These are phyloP conservation scores for Cornus kousa DNA, from an alignment of 148 eudicot genomes.

Conservation along the genomic window DNA sequence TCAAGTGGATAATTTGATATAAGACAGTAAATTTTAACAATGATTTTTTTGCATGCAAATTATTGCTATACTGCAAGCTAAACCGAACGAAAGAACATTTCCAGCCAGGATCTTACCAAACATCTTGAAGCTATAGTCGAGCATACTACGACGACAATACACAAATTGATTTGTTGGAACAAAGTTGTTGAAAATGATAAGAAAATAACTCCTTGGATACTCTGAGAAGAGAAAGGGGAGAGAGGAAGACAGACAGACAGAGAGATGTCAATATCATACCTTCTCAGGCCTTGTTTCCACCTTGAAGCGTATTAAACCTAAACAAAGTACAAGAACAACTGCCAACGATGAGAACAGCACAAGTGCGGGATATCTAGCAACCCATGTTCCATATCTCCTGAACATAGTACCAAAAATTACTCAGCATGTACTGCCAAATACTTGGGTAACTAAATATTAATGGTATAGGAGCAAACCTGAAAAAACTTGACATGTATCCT, in stretches of 20 bases:
- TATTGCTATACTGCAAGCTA: background rate
- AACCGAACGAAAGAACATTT: background rate
- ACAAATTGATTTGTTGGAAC: background rate
- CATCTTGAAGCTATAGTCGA: background rate
- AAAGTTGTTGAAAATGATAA: background rate
- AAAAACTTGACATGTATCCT: constrained; percentile 51
- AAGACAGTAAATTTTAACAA: background rate
- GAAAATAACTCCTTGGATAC: background rate
- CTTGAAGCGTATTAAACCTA: constrained; percentile 57
- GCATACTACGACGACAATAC: background rate
- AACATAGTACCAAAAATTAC: constrained; percentile 7
- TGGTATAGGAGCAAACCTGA: constrained; percentile 39
- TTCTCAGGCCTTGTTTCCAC: constrained; percentile 78
- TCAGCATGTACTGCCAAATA: constrained; percentile 3
- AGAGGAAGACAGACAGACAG: background rate
- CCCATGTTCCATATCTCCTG: constrained; percentile 75
- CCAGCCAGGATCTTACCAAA: background rate
- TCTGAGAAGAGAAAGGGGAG: no score
- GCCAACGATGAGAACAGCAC: constrained; percentile 57
- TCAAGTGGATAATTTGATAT: background rate
- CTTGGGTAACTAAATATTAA: background rate
- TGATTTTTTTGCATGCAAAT: background rate
- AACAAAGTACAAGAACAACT: constrained; percentile 56
- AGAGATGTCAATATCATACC: constrained; percentile 30
- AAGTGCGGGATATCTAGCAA: constrained; percentile 62